Evolutionary conservation across 495 filamentous ascomycete genomes (phyloP).

Genomic region (Melanomma pulvis-pyrius): DNA sequence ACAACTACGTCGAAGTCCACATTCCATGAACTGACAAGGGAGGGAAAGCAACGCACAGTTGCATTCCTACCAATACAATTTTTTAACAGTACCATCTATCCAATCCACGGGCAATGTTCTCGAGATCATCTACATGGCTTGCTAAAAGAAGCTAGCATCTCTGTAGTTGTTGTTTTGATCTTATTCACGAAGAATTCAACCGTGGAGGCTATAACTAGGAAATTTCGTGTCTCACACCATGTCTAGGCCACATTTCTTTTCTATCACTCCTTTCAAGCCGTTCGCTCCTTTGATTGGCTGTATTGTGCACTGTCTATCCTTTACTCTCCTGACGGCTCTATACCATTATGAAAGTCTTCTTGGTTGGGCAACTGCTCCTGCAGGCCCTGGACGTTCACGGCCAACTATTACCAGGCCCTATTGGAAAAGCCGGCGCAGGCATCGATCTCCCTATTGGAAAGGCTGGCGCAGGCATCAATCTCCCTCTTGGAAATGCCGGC

Average conservation of each 20-base stretch:
- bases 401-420: background rate
- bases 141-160: background rate
- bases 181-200: slow-evolving; percentile 9
- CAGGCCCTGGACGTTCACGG: slow-evolving; percentile 9
- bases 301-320: slow-evolving; percentile 20
- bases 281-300: slow-evolving; percentile 14
- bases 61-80: background rate
- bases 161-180: slow-evolving; percentile 13
- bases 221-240: slow-evolving; percentile 12
- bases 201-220: slow-evolving; percentile 12
- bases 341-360: slow-evolving; percentile 18
- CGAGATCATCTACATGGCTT: background rate
- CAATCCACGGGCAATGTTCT: background rate
- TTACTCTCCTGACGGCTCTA: background rate
- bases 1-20: background rate
- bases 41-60: background rate
- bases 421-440: background rate
- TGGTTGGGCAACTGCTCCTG: slow-evolving; percentile 3
- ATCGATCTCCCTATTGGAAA: background rate
- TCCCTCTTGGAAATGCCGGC: background rate
- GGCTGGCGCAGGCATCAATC: background rate
- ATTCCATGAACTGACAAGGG: background rate
- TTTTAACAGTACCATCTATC: background rate
- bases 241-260: slow-evolving; percentile 12
- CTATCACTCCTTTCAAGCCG: slow-evolving; percentile 19